Base-by-base conservation (phyloP, 192 early-diverging fungal species). In the Coemansia sp. region DNA sequence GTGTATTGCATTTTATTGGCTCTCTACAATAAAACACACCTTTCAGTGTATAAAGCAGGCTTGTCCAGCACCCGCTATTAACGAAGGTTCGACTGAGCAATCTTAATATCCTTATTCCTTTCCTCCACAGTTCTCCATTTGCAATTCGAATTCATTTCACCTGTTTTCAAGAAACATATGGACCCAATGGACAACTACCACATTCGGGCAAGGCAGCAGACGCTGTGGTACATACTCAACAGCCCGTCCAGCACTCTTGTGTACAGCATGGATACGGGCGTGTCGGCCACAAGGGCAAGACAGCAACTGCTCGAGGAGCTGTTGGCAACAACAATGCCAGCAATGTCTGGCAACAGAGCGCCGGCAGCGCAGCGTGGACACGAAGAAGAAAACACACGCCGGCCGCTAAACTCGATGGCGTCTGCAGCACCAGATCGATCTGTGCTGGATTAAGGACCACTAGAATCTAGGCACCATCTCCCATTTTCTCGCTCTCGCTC, bases 241-340 rank as follows among this genome's bases (percentile, higher is more conserved):
- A 68, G 66, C 57, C 55, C 44, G 5, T 40, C 66, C 25, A 44
- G 43, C 48, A 0, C 61, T 9, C 66, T 68, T 25, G 45, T 50
- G 19, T 58, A 17, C n/a, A 68, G 66, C 38, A 16, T 68, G 39
- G 32, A 32, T n/a, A 40, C 2, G 8, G 57, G 57, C 14, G 16
- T 59, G 37, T 16, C 57, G 5, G n/a, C 39, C 4, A 22, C n/a
- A 14, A 41, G 13, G 25, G 57, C 16, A 11, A 59, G 25, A 38
- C 57, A 6, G 38, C 57, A 12, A 13, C 39, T 59, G 0, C n/a
- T 59, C 2, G 7, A 41, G 2, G 39, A 59, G 57, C 9, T 59
- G 8, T 0, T 8, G 39, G n/a, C 46, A 11, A 48, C 46, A 2
- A 32, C 32, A 32, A 32, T 53, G 50, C 8, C 6, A 38, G 5